Evolutionary conservation across 495 filamentous ascomycete genomes (phyloP).

Genomic region (Echria macrotheca): DNA sequence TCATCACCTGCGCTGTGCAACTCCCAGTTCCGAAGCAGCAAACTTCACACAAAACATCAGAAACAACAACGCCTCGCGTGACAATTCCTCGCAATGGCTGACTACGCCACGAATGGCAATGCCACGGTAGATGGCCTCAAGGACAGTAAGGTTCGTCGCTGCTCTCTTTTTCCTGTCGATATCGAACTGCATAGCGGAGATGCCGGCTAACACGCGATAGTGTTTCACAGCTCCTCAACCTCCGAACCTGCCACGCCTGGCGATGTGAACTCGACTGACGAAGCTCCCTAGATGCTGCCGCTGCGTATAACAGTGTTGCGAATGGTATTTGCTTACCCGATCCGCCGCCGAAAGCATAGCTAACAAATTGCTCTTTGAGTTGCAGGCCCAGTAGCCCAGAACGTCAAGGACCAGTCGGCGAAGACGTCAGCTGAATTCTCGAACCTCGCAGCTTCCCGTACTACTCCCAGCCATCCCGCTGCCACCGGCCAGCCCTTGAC

Average conservation of each 20-base stretch:
- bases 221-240: slow-evolving; percentile 27
- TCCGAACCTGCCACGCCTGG: slow-evolving; percentile 8
- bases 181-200: too few species aligned
- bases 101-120: slow-evolving; percentile 25
- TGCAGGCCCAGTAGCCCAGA: slow-evolving; percentile 70
- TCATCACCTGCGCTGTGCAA: not conserved
- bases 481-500: slow-evolving; percentile 85
- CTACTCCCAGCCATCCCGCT: slow-evolving; percentile 60
- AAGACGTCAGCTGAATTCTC: slow-evolving; percentile 69
- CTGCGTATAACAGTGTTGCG: slow-evolving; percentile 36
- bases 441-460: slow-evolving; percentile 66
- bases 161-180: not conserved
- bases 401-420: slow-evolving; percentile 64
- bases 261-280: slow-evolving; percentile 15
- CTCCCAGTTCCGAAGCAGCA: not conserved
- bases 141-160: slow-evolving; percentile 42
- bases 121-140: slow-evolving; percentile 33
- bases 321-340: slow-evolving; percentile 27
- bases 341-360: slow-evolving; percentile 10
- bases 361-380: slow-evolving; percentile 14
- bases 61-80: slow-evolving; percentile 7
- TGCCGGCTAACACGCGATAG: slow-evolving; percentile 27
- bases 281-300: slow-evolving; percentile 32
- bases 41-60: slow-evolving; percentile 1
- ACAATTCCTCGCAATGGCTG: slow-evolving; percentile 28